Percentiles rank a stretch among this genome's conserved stretches.
Conservation (phyloP, 192 early-diverging fungal genomes). For the Linnemannia elongata region DNA sequence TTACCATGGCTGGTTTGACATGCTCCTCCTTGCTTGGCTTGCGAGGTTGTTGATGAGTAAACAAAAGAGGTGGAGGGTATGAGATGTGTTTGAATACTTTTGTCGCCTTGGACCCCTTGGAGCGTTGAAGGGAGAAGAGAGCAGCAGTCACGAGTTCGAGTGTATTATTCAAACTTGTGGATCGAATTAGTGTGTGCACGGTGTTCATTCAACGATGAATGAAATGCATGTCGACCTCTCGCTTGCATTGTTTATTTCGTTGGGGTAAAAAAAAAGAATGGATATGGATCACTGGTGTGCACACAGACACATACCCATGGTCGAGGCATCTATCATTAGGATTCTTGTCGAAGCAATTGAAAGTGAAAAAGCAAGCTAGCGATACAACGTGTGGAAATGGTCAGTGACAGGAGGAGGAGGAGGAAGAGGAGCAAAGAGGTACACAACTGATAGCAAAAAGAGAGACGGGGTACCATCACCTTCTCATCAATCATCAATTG, state of each 20-base stretch:
- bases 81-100: neutral
- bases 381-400: neutral
- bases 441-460: neutral
- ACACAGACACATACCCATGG: no score
- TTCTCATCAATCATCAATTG: neutral
- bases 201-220: neutral
- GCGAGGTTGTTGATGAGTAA: neutral
- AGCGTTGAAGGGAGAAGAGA: neutral
- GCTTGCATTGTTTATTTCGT: neutral
- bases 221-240: neutral
- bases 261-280: neutral
- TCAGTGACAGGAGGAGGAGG: neutral
- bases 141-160: neutral
- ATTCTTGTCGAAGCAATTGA: neutral
- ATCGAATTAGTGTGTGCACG: neutral
- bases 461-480: neutral
- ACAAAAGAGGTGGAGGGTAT: neutral
- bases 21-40: neutral
- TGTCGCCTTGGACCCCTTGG: neutral
- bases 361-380: neutral
- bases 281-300: neutral
- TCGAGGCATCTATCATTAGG: neutral
- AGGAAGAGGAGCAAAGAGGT: no score
- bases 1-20: neutral
- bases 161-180: neutral